These are phyloP conservation scores for Aspergillus carlsbadensis DNA, from an alignment of 495 filamentous ascomycete species.

Conservation along the genomic window DNA sequence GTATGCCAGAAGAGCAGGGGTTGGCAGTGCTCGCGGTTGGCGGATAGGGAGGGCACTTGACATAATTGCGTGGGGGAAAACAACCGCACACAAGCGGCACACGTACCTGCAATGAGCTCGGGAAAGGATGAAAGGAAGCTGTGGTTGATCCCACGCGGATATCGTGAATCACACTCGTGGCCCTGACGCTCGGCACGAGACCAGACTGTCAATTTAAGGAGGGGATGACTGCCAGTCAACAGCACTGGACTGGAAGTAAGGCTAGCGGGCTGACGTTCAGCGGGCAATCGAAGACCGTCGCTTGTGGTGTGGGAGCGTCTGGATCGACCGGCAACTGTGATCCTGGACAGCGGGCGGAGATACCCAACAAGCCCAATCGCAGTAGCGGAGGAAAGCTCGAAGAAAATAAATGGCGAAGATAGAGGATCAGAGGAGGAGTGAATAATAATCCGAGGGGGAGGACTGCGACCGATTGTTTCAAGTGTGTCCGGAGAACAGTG, in stretches of 20 bases:
- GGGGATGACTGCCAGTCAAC: conserved; percentile 11
- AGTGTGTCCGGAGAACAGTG: conserved; percentile 13
- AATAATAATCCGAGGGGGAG: conserved; percentile 4
- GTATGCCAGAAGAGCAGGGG: not conserved
- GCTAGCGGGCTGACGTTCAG: conserved; percentile 13
- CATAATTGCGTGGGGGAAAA: conserved; percentile 4
- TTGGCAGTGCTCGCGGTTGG: not conserved
- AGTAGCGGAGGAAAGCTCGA: conserved; percentile 19
- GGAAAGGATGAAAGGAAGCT: conserved; percentile 7
- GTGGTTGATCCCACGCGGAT: not conserved
- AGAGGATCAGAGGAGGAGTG: conserved; percentile 5
- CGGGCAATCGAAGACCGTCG: conserved; percentile 16
- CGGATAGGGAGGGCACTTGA: not conserved
- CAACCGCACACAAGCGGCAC: not conserved
- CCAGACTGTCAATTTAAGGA: conserved; percentile 19
- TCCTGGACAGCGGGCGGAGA: conserved; percentile 24
- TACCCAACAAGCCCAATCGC: conserved; percentile 29
- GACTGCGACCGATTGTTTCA: conserved; percentile 13
- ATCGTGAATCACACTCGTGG: conserved; percentile 8
- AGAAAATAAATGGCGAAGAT: conserved; percentile 8
- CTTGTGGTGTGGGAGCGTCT: conserved; percentile 26
- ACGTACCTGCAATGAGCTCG: conserved; percentile 8
- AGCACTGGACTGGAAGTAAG: conserved; percentile 4
- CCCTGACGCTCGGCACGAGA: conserved; percentile 18
- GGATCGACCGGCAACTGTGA: conserved; percentile 30